Evolutionary conservation across 2,329 filamentous ascomycete genomes (phyloP), one percentile per base, ranked within the genome.

Genomic region (Chaetomium sp.): DNA sequence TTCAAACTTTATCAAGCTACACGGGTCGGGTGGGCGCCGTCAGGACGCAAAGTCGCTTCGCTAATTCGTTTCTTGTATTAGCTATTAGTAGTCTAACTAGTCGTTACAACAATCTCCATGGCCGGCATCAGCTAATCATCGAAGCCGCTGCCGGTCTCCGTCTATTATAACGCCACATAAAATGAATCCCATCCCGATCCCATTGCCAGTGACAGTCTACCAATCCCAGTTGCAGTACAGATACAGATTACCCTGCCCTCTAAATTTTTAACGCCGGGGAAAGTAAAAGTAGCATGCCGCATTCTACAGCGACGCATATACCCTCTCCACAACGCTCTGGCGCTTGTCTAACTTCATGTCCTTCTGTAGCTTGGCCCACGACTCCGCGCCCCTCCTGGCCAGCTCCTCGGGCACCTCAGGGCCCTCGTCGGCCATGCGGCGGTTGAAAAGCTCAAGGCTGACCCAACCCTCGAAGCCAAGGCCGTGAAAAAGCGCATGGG

Each of bases 361-460:
- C 37, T 63, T 62, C 34, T 69, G 67, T 57, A 77, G 67, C 64
- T 71, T 74, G 55, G 76, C 74, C 65, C 75, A 78, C 0, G 84
- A 84, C 10, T 80, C 75, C 0, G 68, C 70, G 0, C 78, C 70
- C 11, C 77, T 73, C 9, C 69, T 66, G 52, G 81, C 76, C 5
- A 69, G 58, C 63, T 80, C 76, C 55, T 74, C 72, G 0, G 83
- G 82, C 4, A 85, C 78, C 0, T 64, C 66, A 3, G 72, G 54
- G 8, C 76, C 76, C 8, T 70, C 66, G 56, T 84, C 78, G 1
- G 75, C 71, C 74, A 87, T 79, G 33, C 76, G 76, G 37, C 79
- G 70, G 63, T 83, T 81, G 66, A 89, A 90, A 12, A 90, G 70
- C 72, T 90, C 87, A 61, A 88, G 79, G 64, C 84, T 87, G 47